phyloP scores from a whole-genome alignment of 2,329 filamentous ascomycete genomes.

The Macrophomina pseudophaseolina region DNA sequence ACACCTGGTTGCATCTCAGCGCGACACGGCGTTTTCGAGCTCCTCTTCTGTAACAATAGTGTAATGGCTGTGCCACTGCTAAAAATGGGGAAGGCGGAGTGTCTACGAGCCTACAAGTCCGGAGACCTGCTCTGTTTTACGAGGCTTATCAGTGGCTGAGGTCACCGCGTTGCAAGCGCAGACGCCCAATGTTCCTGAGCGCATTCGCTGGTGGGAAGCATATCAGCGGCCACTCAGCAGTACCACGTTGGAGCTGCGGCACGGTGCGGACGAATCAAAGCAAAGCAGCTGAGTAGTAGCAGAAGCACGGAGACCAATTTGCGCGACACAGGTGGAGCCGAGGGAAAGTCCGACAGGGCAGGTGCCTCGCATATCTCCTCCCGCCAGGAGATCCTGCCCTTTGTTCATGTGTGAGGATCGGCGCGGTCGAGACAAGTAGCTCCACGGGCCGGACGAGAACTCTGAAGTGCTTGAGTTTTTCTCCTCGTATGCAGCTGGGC shows the following conservation, averaged over 20 bases:
- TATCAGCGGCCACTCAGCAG: neutral
- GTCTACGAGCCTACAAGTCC: neutral
- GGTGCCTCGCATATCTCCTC: neutral
- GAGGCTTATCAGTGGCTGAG: slow-evolving; percentile 14
- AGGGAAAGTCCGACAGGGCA: neutral
- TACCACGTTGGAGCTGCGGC: neutral
- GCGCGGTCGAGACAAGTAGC: neutral
- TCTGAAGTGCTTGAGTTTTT: neutral
- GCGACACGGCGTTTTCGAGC: slow-evolving; percentile 5
- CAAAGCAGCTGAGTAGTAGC: neutral
- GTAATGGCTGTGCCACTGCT: slow-evolving; percentile 1
- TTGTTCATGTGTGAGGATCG: neutral
- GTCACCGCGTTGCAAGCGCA: slow-evolving; percentile 5
- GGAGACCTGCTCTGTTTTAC: slow-evolving; percentile 4
- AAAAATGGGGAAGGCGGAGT: neutral
- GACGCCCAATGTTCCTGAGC: neutral
- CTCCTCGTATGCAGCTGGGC: neutral
- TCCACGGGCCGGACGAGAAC: neutral
- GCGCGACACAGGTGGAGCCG: slow-evolving; percentile 1
- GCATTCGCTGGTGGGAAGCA: neutral
- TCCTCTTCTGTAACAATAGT: slow-evolving; percentile 15
- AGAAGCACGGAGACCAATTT: neutral
- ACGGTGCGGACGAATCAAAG: neutral
- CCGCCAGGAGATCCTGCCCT: neutral
- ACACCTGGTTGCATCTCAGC: neutral